Evolutionary conservation across 352 stramenopile species (phyloP).

Genomic region (Phytopythium mirpurense): DNA sequence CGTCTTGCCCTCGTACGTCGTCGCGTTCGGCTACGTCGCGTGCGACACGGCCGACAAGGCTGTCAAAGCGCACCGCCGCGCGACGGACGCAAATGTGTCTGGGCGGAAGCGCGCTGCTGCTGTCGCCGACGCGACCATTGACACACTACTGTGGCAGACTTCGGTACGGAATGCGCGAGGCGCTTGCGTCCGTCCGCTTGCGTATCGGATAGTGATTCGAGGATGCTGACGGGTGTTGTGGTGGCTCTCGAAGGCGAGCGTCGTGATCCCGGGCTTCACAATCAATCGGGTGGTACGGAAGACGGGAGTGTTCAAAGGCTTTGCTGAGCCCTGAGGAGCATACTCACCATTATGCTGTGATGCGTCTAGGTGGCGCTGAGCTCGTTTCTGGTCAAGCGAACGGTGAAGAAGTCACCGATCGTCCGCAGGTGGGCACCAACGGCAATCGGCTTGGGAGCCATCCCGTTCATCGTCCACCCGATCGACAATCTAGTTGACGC

Average conservation of each 20-base stretch:
- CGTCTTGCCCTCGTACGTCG: conserved; percentile 69
- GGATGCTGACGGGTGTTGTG: background rate
- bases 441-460: conserved; percentile 67
- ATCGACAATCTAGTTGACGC: conserved; percentile 70
- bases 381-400: conserved; percentile 25
- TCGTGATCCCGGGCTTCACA: conserved; percentile 76
- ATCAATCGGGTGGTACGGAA: conserved; percentile 72
- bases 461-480: conserved; percentile 86
- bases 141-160: conserved; percentile 84
- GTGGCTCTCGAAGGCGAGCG: conserved; percentile 37
- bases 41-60: conserved; percentile 84
- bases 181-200: background rate
- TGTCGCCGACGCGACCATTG: conserved; percentile 35
- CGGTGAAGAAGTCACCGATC: conserved; percentile 34
- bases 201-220: no score
- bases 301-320: no score
- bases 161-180: conserved; percentile 20
- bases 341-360: background rate
- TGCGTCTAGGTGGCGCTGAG: conserved; percentile 36
- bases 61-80: conserved; percentile 26
- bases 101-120: conserved; percentile 24
- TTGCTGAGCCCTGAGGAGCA: no score
- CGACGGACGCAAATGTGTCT: conserved; percentile 18
- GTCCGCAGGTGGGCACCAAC: conserved; percentile 60
- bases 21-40: conserved; percentile 82